Conservation (phyloP, 2,329 filamentous ascomycete species). For the Colletotrichum theobromicola region DNA sequence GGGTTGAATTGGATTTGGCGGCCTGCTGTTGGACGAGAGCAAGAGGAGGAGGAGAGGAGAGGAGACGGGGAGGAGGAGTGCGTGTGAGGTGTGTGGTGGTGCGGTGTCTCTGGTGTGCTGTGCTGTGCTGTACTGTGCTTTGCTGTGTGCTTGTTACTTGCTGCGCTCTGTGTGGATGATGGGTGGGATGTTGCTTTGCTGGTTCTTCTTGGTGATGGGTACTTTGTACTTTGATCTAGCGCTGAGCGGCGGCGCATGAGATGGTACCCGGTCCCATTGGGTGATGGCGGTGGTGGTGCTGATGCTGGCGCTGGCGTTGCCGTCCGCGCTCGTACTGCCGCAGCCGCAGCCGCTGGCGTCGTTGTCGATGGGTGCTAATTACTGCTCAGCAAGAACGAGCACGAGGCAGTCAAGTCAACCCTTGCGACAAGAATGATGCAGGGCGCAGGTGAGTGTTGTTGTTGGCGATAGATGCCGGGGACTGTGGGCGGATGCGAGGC, state of each 20-base stretch:
- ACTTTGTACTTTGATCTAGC: background rate
- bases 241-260: background rate
- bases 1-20: conserved; percentile 8
- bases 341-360: conserved; percentile 1
- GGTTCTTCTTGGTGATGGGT: background rate
- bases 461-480: background rate
- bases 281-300: background rate
- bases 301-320: background rate
- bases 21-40: background rate
- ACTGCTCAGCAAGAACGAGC: background rate
- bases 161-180: background rate
- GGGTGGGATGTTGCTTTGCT: background rate
- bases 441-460: background rate
- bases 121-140: background rate
- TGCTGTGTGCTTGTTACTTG: too few relatives aligned
- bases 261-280: background rate
- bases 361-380: background rate
- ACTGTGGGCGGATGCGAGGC: background rate
- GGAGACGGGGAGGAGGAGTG: background rate
- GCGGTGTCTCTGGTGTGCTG: background rate
- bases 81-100: background rate
- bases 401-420: background rate
- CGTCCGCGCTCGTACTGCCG: conserved; percentile 7
- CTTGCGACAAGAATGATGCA: background rate
- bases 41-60: background rate